phyloP scores from a whole-genome alignment of 2,329 filamentous ascomycete genomes.

The Aspergillus awamori region DNA sequence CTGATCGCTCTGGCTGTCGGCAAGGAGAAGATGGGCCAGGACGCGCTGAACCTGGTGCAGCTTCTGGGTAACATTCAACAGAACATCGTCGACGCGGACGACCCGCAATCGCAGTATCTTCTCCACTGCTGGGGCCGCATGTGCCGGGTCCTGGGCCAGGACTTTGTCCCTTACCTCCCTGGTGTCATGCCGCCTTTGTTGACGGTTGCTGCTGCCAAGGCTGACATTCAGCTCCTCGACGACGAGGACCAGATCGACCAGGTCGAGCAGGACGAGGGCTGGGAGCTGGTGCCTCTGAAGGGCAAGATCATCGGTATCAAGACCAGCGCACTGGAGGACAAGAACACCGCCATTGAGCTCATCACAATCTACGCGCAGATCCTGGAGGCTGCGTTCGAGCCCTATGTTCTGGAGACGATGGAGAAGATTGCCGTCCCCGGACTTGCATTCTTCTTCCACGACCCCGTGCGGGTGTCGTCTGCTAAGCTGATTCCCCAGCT shows the following conservation, averaged over 20 bases:
- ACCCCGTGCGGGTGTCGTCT: slow-evolving; percentile 91
- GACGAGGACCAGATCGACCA: slow-evolving; percentile 93
- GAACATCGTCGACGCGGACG: slow-evolving; percentile 84
- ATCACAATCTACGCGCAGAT: slow-evolving; percentile 97
- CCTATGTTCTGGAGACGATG: slow-evolving; percentile 90
- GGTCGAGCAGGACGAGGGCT: slow-evolving; percentile 92
- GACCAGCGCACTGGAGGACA: slow-evolving; percentile 95
- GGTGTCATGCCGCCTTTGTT: slow-evolving; percentile 94
- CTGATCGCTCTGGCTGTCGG: slow-evolving; percentile 91
- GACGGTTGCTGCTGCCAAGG: slow-evolving; percentile 89
- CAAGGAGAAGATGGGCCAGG: slow-evolving; percentile 84
- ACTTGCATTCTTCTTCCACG: slow-evolving; percentile 98
- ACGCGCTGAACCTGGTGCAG: slow-evolving; percentile 85
- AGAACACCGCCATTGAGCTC: slow-evolving; percentile 99
- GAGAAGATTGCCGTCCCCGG: slow-evolving; percentile 94
- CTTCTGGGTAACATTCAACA: slow-evolving; percentile 84
- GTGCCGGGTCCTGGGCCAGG: slow-evolving; percentile 87
- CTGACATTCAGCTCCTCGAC: slow-evolving; percentile 93
- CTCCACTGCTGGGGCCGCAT: slow-evolving; percentile 99
- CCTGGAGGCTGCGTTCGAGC: slow-evolving; percentile 87
- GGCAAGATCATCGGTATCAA: slow-evolving; percentile 98
- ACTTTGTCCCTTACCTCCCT: slow-evolving; percentile 90
- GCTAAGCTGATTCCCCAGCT: slow-evolving; percentile 93
- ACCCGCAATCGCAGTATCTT: slow-evolving; percentile 94
- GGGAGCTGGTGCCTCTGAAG: slow-evolving; percentile 95